phyloP scores from a whole-genome alignment of 495 filamentous ascomycete species.

The Cairneyella variabilis region DNA sequence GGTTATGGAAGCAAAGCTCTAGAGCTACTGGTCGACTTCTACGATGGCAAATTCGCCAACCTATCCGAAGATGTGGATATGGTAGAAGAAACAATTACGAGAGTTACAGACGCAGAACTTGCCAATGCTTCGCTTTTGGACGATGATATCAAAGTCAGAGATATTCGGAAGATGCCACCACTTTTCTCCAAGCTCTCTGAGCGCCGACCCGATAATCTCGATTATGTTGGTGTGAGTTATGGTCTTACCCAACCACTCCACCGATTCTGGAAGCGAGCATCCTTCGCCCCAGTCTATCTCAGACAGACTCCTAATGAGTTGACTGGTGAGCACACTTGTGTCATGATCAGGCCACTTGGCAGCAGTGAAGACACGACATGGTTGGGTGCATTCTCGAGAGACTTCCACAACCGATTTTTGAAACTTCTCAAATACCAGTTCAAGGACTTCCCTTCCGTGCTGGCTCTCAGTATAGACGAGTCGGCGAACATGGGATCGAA shows the following conservation, averaged over 20 bases:
- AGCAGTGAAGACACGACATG: slow-evolving; percentile 66
- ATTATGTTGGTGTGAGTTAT: slow-evolving; percentile 94
- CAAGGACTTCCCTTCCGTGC: slow-evolving; percentile 73
- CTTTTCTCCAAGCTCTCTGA: slow-evolving; percentile 88
- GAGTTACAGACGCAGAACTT: slow-evolving; percentile 82
- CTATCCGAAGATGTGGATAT: slow-evolving; percentile 60
- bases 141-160: slow-evolving; percentile 85
- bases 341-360: slow-evolving; percentile 83
- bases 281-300: slow-evolving; percentile 89
- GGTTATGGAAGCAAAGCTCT: slow-evolving; percentile 91
- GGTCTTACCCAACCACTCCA: slow-evolving; percentile 85
- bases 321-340: slow-evolving; percentile 95
- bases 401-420: slow-evolving; percentile 91
- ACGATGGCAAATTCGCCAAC: slow-evolving; percentile 86
- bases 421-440: slow-evolving; percentile 89
- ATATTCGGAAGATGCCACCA: slow-evolving; percentile 87
- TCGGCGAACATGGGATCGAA: slow-evolving; percentile 73
- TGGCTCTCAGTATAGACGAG: slow-evolving; percentile 85
- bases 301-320: slow-evolving; percentile 95
- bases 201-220: slow-evolving; percentile 71
- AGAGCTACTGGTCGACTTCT: slow-evolving; percentile 83
- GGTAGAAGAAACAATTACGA: slow-evolving; percentile 60
- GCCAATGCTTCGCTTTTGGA: slow-evolving; percentile 72
- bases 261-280: slow-evolving; percentile 90
- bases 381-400: slow-evolving; percentile 77